A percentile compares a stretch with the other conserved stretches of the same genome.
Evolutionary conservation across 768 basidiomycete genomes (phyloP).

Genomic region (Suillus weaverae): DNA sequence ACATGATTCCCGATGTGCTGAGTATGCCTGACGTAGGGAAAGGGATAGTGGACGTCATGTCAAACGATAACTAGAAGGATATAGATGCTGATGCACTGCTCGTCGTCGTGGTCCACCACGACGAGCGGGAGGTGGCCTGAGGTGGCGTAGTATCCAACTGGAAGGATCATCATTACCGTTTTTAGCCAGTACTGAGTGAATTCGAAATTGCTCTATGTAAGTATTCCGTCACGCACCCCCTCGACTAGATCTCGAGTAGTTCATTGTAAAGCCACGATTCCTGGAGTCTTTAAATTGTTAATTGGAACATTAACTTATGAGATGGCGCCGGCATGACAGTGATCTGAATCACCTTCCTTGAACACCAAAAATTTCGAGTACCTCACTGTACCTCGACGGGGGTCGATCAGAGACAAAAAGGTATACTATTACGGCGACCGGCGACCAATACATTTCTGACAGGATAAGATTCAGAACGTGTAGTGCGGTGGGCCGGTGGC

Average conservation of each 20-base stretch:
- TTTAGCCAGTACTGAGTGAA: not conserved
- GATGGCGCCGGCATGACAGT: no score
- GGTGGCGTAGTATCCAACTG: not conserved
- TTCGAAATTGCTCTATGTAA: not conserved
- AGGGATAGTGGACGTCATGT: conserved; percentile 1
- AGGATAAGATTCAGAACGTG: no score
- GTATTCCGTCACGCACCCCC: not conserved
- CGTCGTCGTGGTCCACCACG: not conserved
- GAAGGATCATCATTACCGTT: conserved; percentile 4
- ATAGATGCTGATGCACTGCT: not conserved
- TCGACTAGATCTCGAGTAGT: no score
- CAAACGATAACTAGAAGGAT: not conserved
- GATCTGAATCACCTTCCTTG: no score
- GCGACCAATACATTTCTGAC: no score
- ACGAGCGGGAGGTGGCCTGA: not conserved
- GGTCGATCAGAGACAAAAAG: not conserved
- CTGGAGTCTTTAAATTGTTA: not conserved
- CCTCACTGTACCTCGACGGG: not conserved
- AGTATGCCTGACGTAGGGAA: not conserved
- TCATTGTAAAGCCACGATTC: not conserved
- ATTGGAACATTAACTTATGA: not conserved
- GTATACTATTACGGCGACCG: not conserved
- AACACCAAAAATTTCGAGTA: no score
- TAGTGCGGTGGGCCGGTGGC: no score
- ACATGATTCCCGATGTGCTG: not conserved